Conservation (phyloP, 768 basidiomycete species). For the Vishniacozyma victoriae region DNA sequence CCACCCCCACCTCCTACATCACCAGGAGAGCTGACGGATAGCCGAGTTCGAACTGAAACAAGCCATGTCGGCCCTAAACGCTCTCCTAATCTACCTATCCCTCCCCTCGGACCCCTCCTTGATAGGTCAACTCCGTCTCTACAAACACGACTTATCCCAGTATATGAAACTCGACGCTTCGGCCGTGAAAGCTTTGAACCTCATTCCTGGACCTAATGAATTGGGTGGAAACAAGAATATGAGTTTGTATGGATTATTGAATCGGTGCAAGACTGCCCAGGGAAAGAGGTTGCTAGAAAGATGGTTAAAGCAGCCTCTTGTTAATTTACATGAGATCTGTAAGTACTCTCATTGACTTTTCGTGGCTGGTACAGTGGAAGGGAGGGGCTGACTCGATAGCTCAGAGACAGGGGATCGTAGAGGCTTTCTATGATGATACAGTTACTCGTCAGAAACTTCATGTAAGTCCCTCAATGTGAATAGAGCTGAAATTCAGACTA, state of each 20-base stretch:
- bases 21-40: conserved; percentile 38
- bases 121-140: conserved; percentile 70
- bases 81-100: conserved; percentile 73
- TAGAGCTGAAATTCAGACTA: conserved; percentile 61
- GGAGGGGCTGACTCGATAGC: conserved; percentile 51
- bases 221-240: conserved; percentile 67
- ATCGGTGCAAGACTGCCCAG: conserved; percentile 94
- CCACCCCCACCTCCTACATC: not conserved
- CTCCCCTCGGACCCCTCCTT: conserved; percentile 72
- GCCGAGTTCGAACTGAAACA: conserved; percentile 70
- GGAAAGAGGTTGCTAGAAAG: conserved; percentile 78
- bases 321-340: conserved; percentile 91
- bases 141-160: conserved; percentile 82
- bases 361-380: not conserved
- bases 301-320: conserved; percentile 93
- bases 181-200: conserved; percentile 79
- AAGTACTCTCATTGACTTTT: conserved; percentile 39
- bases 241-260: conserved; percentile 79
- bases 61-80: conserved; percentile 74
- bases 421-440: conserved; percentile 72
- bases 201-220: conserved; percentile 67
- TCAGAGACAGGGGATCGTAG: conserved; percentile 79
- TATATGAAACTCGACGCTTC: conserved; percentile 97
- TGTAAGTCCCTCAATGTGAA: conserved; percentile 50
- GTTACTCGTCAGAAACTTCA: conserved; percentile 64